phyloP scores from a whole-genome alignment of 768 basidiomycete genomes.

The Suillus cothurnatus region DNA sequence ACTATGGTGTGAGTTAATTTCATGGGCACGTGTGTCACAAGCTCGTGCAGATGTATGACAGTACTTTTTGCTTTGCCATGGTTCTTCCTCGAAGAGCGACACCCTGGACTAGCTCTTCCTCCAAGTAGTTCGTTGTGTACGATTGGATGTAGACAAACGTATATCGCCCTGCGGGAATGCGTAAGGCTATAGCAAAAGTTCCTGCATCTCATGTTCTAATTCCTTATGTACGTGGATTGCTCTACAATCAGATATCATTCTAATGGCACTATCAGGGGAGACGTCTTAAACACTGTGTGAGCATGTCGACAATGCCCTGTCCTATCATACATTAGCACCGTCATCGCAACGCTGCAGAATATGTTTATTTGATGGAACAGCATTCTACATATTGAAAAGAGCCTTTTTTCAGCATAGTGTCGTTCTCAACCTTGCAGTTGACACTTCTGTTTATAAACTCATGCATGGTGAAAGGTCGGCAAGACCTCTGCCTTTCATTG shows the following conservation, averaged over 20 bases:
- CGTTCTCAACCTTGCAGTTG: slow-evolving; percentile 72
- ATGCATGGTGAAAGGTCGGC: slow-evolving; percentile 47
- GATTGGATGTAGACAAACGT: slow-evolving; percentile 69
- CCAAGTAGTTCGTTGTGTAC: slow-evolving; percentile 55
- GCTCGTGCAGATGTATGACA: slow-evolving; percentile 23
- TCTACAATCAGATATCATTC: not conserved
- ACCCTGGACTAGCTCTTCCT: slow-evolving; percentile 65
- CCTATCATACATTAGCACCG: slow-evolving; percentile 47
- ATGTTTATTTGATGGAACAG: slow-evolving; percentile 40
- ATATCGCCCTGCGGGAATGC: slow-evolving; percentile 63
- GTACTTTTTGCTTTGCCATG: slow-evolving; percentile 72
- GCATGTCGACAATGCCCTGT: slow-evolving; percentile 16
- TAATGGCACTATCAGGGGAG: slow-evolving; percentile 49
- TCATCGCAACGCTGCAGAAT: slow-evolving; percentile 71
- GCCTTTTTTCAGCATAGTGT: slow-evolving; percentile 51
- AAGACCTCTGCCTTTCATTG: slow-evolving; percentile 81
- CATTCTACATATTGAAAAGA: slow-evolving; percentile 1
- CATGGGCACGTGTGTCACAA: not conserved
- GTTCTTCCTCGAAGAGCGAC: slow-evolving; percentile 69
- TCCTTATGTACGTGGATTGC: slow-evolving; percentile 58
- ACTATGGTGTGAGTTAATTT: slow-evolving; percentile 59
- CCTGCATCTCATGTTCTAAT: slow-evolving; percentile 73
- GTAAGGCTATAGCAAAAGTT: slow-evolving; percentile 72
- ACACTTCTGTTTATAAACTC: slow-evolving; percentile 50
- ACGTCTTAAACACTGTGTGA: slow-evolving; percentile 75